Conservation (phyloP, 2,329 filamentous ascomycete species). For the Sphaerulina vaccinii region DNA sequence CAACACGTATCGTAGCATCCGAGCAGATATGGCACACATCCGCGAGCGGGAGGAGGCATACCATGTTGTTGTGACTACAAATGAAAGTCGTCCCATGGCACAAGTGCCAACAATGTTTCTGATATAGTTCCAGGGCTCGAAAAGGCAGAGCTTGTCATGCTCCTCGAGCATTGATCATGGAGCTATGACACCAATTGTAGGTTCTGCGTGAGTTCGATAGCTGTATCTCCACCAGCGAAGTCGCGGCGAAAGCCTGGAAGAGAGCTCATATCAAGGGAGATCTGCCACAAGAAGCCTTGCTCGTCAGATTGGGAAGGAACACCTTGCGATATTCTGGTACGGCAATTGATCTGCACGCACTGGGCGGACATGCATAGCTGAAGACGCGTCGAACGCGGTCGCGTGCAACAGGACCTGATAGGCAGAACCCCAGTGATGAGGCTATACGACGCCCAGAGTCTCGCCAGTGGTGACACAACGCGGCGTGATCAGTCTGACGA, state of each 20-base stretch:
- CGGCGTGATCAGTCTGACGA: not conserved
- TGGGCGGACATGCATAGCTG: constrained; percentile 4
- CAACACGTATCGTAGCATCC: too few species aligned
- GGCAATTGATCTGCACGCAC: constrained; percentile 9
- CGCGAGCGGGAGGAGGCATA: not conserved
- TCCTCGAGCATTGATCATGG: not conserved
- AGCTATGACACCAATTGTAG: constrained; percentile 9
- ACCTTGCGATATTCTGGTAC: not conserved
- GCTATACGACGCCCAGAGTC: not conserved
- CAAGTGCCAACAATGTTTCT: constrained; percentile 9
- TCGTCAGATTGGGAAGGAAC: not conserved
- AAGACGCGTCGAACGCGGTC: constrained; percentile 13
- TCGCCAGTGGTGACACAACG: constrained; percentile 5
- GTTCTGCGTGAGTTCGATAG: constrained; percentile 12
- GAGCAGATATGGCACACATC: not conserved
- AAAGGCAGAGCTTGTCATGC: not conserved
- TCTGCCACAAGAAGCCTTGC: constrained; percentile 1
- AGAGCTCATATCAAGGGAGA: constrained; percentile 4
- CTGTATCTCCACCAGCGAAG: constrained; percentile 5
- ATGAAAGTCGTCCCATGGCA: constrained; percentile 1
- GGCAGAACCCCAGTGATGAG: constrained; percentile 5
- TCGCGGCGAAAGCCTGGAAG: constrained; percentile 12
- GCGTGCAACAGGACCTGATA: constrained; percentile 4
- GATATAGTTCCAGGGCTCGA: not conserved
- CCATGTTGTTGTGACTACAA: not conserved